Percentiles rank a stretch among this genome's conserved stretches.
Evolutionary conservation across 768 basidiomycete genomes (phyloP).

Genomic region (Rhodotorula diobovata): DNA sequence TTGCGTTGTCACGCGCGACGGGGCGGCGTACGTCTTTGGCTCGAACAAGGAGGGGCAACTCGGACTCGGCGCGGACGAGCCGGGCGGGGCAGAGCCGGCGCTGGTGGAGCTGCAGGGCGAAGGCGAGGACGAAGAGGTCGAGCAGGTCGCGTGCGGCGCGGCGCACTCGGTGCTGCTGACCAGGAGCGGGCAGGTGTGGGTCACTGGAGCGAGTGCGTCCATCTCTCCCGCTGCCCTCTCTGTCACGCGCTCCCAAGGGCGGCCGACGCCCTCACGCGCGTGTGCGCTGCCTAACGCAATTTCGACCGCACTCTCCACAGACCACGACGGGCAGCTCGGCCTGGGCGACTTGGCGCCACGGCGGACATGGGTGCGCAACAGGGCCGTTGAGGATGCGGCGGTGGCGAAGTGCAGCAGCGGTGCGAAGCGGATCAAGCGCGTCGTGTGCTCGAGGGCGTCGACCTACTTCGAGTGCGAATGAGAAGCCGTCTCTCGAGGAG

Average conservation of each 20-base stretch:
- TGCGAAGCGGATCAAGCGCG: neutral
- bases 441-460: conserved; percentile 5
- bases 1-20: conserved; percentile 6
- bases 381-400: neutral
- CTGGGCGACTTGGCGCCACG: neutral
- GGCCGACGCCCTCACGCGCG: too few species aligned
- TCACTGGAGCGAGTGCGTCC: conserved; percentile 21
- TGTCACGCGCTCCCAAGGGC: too few species aligned
- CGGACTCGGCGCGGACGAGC: neutral
- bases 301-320: neutral
- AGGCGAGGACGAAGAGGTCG: neutral
- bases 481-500: neutral
- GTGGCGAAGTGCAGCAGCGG: too few species aligned
- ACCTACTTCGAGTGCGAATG: neutral
- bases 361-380: neutral
- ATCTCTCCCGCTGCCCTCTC: too few species aligned
- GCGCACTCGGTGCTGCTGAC: conserved; percentile 13
- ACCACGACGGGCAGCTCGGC: conserved; percentile 21
- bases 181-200: conserved; percentile 15
- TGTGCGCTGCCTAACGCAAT: too few species aligned
- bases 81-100: conserved; percentile 20
- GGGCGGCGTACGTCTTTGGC: conserved; percentile 15
- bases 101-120: conserved; percentile 7
- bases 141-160: conserved; percentile 8
- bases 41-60: conserved; percentile 12